Evolutionary conservation across 345 rosid species (phyloP).

Genomic region (Hypericum perforatum): DNA sequence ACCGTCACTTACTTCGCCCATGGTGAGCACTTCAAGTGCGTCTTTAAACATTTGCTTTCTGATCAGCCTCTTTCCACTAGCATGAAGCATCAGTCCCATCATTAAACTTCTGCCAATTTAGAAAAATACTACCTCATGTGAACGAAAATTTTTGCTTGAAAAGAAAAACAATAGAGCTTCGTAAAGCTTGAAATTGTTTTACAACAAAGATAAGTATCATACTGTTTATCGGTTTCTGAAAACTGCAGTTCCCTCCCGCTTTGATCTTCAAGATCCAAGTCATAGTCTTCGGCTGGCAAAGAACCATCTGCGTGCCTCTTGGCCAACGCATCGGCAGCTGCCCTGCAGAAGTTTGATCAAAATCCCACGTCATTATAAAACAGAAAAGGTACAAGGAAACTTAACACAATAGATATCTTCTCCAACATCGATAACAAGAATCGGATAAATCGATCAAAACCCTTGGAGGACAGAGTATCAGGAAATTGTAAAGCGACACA

Average conservation of each 20-base stretch:
- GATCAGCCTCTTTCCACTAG: slow-evolving; percentile 61
- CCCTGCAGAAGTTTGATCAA: slow-evolving; percentile 37
- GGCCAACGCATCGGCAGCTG: slow-evolving; percentile 66
- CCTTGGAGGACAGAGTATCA: no score
- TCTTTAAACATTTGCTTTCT: slow-evolving; percentile 49
- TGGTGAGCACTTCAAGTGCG: slow-evolving; percentile 79
- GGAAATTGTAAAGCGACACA: neutral
- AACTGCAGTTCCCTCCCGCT: slow-evolving; percentile 54
- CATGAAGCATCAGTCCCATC: slow-evolving; percentile 93
- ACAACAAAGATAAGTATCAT: slow-evolving; percentile 9
- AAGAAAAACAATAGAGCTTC: neutral
- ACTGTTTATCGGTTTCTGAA: slow-evolving; percentile 80
- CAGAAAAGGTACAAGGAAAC: neutral
- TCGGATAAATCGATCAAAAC: neutral
- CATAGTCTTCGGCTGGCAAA: slow-evolving; percentile 56
- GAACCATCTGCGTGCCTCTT: slow-evolving; percentile 74
- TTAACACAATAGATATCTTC: neutral
- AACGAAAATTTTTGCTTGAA: neutral
- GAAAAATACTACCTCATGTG: slow-evolving; percentile 3
- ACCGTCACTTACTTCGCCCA: slow-evolving; percentile 66
- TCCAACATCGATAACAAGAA: neutral
- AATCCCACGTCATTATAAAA: neutral
- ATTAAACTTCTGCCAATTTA: slow-evolving; percentile 53
- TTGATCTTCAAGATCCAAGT: slow-evolving; percentile 84
- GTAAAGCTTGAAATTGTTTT: neutral